Conservation (phyloP, 257 asterid genomes). For the Nicotiana undulata region DNA sequence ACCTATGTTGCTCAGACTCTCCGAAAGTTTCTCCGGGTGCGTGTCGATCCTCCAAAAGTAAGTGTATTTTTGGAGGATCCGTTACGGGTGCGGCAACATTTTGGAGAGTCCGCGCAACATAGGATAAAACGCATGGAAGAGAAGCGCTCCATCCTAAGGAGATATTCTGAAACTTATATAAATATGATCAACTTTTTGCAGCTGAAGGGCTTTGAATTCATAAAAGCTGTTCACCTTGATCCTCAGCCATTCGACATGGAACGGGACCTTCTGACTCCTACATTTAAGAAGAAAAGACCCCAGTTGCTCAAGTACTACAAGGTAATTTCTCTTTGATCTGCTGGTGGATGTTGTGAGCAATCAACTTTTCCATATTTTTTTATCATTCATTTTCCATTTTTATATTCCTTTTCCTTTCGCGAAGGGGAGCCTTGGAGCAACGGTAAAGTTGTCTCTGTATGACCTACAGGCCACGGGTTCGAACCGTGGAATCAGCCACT, state of each 20-base stretch:
- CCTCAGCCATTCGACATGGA: conserved; percentile 92
- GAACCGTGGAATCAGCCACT: too few species aligned
- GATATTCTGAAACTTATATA: not conserved
- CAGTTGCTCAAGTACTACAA: conserved; percentile 81
- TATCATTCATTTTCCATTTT: not conserved
- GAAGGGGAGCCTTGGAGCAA: too few species aligned
- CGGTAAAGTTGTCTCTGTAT: too few species aligned
- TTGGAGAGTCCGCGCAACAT: too few species aligned
- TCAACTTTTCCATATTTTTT: not conserved
- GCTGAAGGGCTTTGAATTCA: conserved; percentile 86
- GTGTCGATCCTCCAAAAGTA: too few species aligned
- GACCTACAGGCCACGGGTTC: too few species aligned
- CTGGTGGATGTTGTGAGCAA: not conserved
- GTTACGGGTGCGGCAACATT: too few species aligned
- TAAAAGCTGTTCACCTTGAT: conserved; percentile 85
- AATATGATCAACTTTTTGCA: conserved; percentile 23
- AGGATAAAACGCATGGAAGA: not conserved
- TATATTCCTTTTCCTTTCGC: not conserved
- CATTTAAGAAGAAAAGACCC: conserved; percentile 92
- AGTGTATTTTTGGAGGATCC: too few species aligned
- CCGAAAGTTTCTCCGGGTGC: too few species aligned
- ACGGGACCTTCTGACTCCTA: conserved; percentile 88
- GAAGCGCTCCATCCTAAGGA: not conserved
- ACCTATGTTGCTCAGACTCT: too few species aligned
- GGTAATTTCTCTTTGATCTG: conserved; percentile 28